A percentile compares a stretch with the other conserved stretches of the same genome.
Conservation (phyloP, 2,329 filamentous ascomycete species). For the Penicillium brevicompactum region DNA sequence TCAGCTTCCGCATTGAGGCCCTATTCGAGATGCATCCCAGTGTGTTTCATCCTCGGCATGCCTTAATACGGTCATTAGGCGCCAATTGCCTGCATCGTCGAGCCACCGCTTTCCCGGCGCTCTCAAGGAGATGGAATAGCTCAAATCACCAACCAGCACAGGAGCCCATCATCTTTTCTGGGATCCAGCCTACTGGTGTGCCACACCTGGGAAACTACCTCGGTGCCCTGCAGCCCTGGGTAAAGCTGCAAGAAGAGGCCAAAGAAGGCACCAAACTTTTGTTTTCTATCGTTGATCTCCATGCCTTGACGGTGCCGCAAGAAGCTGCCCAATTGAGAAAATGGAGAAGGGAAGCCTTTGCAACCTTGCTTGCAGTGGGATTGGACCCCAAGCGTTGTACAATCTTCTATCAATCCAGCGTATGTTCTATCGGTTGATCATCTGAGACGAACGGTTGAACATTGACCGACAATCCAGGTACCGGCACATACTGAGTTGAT, state of each 20-base stretch:
- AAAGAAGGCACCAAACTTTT: conserved; percentile 63
- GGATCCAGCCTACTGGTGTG: conserved; percentile 92
- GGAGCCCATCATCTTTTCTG: conserved; percentile 75
- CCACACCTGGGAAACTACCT: conserved; percentile 96
- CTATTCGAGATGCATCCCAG: conserved; percentile 12
- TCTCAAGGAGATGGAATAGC: conserved; percentile 13
- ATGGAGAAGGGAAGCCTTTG: conserved; percentile 74
- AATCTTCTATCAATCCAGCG: conserved; percentile 80
- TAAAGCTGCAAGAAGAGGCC: conserved; percentile 70
- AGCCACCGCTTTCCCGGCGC: background rate
- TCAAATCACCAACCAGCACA: conserved; percentile 12
- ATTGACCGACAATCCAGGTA: conserved; percentile 52
- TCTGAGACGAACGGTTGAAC: too few species aligned
- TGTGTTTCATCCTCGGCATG: background rate
- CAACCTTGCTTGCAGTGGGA: conserved; percentile 79
- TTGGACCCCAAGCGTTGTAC: conserved; percentile 74
- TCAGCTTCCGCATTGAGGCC: background rate
- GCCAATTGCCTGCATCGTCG: conserved; percentile 2
- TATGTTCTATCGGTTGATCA: conserved; percentile 43
- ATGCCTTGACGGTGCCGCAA: conserved; percentile 84
- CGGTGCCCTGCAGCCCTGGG: conserved; percentile 86
- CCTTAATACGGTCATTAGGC: conserved; percentile 4
- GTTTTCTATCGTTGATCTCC: conserved; percentile 89
- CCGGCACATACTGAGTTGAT: conserved; percentile 84
- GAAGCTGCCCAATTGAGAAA: conserved; percentile 61